Conservation (phyloP, 371 early-diverging fungal species). For the Mycotypha africana region DNA sequence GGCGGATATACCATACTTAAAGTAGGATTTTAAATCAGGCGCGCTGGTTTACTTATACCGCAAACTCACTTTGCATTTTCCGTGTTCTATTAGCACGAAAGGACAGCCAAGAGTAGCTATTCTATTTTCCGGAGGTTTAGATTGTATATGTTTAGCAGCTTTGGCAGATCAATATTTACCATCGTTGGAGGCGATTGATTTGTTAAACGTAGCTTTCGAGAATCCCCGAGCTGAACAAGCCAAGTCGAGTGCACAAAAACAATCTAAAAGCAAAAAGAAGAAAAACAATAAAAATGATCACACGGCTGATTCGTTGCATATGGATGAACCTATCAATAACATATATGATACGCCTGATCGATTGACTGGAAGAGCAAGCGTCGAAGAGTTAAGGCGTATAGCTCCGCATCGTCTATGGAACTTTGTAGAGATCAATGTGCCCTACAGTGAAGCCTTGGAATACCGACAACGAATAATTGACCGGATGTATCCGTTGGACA, state of each 20-base stretch:
- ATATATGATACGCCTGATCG: conserved; percentile 89
- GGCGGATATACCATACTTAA: conserved; percentile 47
- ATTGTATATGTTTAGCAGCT: conserved; percentile 85
- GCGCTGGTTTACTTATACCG: background rate
- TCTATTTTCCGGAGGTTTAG: conserved; percentile 93
- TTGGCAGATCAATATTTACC: conserved; percentile 70
- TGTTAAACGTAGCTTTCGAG: conserved; percentile 95
- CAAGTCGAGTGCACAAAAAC: conserved; percentile 9
- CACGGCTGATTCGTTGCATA: conserved; percentile 5
- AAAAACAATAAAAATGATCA: conserved; percentile 9
- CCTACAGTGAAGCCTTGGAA: conserved; percentile 62
- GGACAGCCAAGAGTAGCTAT: conserved; percentile 64
- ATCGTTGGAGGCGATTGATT: conserved; percentile 71
- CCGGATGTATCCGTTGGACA: conserved; percentile 77
- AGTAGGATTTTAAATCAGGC: conserved; percentile 14
- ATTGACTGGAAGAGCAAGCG: conserved; percentile 65
- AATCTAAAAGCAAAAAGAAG: conserved; percentile 13
- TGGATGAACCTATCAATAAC: conserved; percentile 3
- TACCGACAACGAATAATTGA: conserved; percentile 56
- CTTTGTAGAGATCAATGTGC: conserved; percentile 88
- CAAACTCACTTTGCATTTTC: background rate
- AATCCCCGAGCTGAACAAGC: conserved; percentile 71
- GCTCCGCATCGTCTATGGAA: conserved; percentile 76
- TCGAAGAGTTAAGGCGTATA: conserved; percentile 56
- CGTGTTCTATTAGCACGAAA: background rate